Percentiles rank a stretch among this genome's conserved stretches.
Evolutionary conservation across 805 yeast species (phyloP).

Genomic region (Wickerhamomyces subpelliculosus): DNA sequence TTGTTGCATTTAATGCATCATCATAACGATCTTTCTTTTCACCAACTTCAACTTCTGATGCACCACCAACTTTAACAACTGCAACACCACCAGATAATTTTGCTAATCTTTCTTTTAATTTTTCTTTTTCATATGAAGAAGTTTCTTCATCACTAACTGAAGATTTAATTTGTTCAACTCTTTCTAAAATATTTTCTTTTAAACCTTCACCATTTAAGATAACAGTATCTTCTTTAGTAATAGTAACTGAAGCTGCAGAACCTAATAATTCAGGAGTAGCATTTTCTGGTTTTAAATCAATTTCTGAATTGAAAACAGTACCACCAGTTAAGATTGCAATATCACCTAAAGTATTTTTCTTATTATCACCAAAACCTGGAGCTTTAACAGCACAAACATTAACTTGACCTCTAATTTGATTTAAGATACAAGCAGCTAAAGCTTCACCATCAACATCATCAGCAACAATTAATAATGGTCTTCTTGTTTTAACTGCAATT

Average conservation of each 20-base stretch:
- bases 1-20: conserved; percentile 96
- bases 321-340: conserved; percentile 94
- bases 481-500: conserved; percentile 84
- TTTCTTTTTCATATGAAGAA: conserved; percentile 90
- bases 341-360: conserved; percentile 93
- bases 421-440: conserved; percentile 92
- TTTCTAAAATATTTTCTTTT: conserved; percentile 69
- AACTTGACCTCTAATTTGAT: conserved; percentile 97
- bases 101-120: conserved; percentile 94
- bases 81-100: conserved; percentile 98
- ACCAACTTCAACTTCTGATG: conserved; percentile 96
- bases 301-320: conserved; percentile 78
- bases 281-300: conserved; percentile 91
- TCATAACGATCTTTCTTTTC: conserved; percentile 99
- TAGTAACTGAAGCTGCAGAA: conserved; percentile 81
- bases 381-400: conserved; percentile 97
- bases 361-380: conserved; percentile 98
- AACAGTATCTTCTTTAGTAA: conserved; percentile 95
- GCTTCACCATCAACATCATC: conserved; percentile 99
- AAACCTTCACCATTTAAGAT: conserved; percentile 88
- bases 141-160: conserved; percentile 64
- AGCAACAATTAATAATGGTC: conserved; percentile 88
- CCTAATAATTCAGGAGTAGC: conserved; percentile 89
- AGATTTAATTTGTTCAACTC: conserved; percentile 92
- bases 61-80: conserved; percentile 93